Percentiles rank a stretch among this genome's conserved stretches.
Evolutionary conservation across 495 filamentous ascomycete species (phyloP).

Genomic region (Penicillium chermesinum): DNA sequence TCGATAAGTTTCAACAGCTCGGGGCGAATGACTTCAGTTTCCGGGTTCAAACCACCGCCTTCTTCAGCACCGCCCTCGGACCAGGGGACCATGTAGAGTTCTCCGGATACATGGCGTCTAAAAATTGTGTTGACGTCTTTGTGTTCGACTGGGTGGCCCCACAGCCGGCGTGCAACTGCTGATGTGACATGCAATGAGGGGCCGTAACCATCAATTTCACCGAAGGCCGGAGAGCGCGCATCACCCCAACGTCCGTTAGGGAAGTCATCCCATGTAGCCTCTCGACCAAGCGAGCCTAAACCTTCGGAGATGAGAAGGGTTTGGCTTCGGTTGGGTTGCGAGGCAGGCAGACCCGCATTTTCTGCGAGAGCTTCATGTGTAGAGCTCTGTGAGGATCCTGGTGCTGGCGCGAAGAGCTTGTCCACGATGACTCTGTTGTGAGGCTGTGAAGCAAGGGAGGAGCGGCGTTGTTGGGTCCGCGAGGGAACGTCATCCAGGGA

Average conservation of each 20-base stretch:
- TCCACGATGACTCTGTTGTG: constrained; percentile 82
- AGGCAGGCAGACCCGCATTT: constrained; percentile 36
- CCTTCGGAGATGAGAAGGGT: constrained; percentile 92
- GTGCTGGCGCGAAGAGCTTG: constrained; percentile 29
- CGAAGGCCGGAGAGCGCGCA: constrained; percentile 82
- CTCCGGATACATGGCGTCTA: constrained; percentile 68
- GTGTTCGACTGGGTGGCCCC: constrained; percentile 66
- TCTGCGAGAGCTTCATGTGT: constrained; percentile 53
- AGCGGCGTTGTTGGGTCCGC: constrained; percentile 38
- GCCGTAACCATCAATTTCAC: constrained; percentile 94
- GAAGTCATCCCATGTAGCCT: constrained; percentile 98
- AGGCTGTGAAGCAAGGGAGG: constrained; percentile 54
- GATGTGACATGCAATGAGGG: constrained; percentile 79
- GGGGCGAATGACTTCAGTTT: constrained; percentile 72
- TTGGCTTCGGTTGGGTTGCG: constrained; percentile 57
- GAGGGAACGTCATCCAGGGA: constrained; percentile 35
- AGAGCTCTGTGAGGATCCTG: constrained; percentile 34
- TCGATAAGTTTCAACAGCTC: constrained; percentile 70
- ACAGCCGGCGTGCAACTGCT: constrained; percentile 70
- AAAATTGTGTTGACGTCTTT: constrained; percentile 76
- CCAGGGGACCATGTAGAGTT: constrained; percentile 78
- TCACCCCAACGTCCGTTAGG: constrained; percentile 98
- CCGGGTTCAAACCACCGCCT: constrained; percentile 53
- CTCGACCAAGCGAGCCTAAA: constrained; percentile 80
- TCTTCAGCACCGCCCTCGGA: constrained; percentile 74